Conservation (phyloP, 2,329 filamentous ascomycete species). For the Claviceps pusilla region DNA sequence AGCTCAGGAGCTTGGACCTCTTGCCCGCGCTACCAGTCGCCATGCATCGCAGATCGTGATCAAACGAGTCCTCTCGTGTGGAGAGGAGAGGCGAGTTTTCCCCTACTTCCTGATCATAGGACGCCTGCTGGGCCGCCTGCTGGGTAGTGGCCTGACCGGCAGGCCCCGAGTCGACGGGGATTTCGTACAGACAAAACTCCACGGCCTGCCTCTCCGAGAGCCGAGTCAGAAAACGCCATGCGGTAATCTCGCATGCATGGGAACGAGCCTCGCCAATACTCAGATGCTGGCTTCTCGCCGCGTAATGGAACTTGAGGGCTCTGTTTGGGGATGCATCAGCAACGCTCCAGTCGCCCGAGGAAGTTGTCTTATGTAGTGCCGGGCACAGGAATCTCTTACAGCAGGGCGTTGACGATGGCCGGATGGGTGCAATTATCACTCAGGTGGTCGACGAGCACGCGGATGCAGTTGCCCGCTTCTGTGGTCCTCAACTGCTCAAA, state of each 20-base stretch:
- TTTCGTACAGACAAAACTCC: constrained; percentile 58
- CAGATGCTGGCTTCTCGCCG: constrained; percentile 46
- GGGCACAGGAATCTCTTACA: constrained; percentile 28
- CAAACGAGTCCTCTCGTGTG: constrained; percentile 16
- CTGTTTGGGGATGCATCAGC: constrained; percentile 22
- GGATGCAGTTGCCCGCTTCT: constrained; percentile 43
- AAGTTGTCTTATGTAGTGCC: no score
- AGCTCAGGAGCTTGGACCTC: constrained; percentile 35
- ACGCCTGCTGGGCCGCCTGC: not conserved
- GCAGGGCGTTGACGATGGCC: constrained; percentile 54
- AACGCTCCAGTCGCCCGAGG: no score
- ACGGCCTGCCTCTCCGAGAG: constrained; percentile 60
- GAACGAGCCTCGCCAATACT: constrained; percentile 54
- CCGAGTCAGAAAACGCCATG: constrained; percentile 60
- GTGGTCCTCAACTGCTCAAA: constrained; percentile 62
- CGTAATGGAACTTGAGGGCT: constrained; percentile 61
- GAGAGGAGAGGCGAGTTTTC: constrained; percentile 34
- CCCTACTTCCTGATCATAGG: constrained; percentile 26
- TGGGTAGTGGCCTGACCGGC: not conserved
- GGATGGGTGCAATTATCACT: constrained; percentile 49
- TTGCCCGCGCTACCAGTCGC: constrained; percentile 26
- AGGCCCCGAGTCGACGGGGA: constrained; percentile 32
- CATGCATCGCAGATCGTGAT: constrained; percentile 9
- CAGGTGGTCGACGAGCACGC: constrained; percentile 48
- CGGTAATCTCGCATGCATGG: constrained; percentile 65